Conservation (phyloP, 345 rosid genomes). For the Citrus hindsii region DNA sequence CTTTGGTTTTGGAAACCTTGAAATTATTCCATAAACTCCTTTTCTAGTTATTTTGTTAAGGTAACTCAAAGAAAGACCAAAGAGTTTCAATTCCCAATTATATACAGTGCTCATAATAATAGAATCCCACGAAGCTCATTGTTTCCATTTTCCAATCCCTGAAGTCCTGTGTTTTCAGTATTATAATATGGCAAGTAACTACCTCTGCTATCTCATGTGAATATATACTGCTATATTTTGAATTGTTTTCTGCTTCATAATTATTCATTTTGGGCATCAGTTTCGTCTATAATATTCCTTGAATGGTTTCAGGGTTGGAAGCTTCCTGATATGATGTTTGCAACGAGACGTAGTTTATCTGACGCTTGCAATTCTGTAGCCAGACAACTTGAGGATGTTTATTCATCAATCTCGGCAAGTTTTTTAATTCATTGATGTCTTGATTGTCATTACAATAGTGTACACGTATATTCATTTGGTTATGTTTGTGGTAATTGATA, state of each 20-base stretch:
- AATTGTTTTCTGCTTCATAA: slow-evolving; percentile 2
- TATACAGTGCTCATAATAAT: neutral
- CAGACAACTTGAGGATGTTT: slow-evolving; percentile 72
- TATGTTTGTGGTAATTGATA: neutral
- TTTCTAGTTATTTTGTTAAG: neutral
- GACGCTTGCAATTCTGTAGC: slow-evolving; percentile 78
- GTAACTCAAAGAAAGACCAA: neutral
- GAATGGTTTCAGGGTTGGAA: slow-evolving; percentile 72
- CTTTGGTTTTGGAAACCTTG: neutral
- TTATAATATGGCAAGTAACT: neutral
- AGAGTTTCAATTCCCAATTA: neutral
- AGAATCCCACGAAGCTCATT: neutral
- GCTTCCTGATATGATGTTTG: slow-evolving; percentile 95
- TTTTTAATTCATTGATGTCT: slow-evolving; percentile 7
- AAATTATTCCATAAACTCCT: neutral
- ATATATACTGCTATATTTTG: neutral
- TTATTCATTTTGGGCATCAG: neutral
- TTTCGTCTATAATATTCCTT: neutral
- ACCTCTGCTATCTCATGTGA: neutral
- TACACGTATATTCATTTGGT: neutral
- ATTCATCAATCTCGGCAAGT: slow-evolving; percentile 65
- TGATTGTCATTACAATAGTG: neutral
- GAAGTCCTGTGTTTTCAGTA: neutral
- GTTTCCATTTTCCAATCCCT: neutral
- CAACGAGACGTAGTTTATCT: slow-evolving; percentile 78